These are phyloP conservation scores for Marchantia paleacea DNA, from an alignment of 225 moss, liverwort and hornwort species.

Conservation along the genomic window DNA sequence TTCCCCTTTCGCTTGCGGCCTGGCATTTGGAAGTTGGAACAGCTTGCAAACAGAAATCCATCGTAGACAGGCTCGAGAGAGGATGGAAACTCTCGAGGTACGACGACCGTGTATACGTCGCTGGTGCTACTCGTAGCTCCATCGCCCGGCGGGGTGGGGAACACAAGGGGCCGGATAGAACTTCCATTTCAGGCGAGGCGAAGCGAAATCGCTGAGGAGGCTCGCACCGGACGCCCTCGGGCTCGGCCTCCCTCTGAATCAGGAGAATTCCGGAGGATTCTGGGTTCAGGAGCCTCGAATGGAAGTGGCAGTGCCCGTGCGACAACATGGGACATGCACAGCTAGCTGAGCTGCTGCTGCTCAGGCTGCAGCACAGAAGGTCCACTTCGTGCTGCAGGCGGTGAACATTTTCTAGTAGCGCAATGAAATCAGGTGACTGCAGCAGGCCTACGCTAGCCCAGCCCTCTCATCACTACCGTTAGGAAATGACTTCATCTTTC, in stretches of 20 bases:
- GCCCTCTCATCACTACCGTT: no score
- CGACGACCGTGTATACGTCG: no score
- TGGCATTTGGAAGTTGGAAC: not conserved
- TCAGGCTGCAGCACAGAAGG: no score
- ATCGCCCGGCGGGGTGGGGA: no score
- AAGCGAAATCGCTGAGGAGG: not conserved
- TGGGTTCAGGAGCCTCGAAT: not conserved
- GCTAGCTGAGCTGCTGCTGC: not conserved
- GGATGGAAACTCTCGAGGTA: no score
- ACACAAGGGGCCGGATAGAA: no score
- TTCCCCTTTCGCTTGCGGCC: not conserved
- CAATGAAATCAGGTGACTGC: no score
- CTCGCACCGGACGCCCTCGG: not conserved
- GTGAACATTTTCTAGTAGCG: no score
- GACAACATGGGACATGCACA: constrained; percentile 4
- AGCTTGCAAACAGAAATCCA: not conserved
- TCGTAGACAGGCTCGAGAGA: not conserved
- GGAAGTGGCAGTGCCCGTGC: constrained; percentile 2
- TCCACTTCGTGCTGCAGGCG: no score
- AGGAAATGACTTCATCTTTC: no score
- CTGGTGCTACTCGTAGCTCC: no score
- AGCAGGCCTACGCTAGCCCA: no score
- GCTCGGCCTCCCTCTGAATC: not conserved
- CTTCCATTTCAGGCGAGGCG: not conserved
- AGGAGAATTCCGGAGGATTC: not conserved